phyloP scores from a whole-genome alignment of 176 grass and related monocot genomes.

The Lolium perenne region DNA sequence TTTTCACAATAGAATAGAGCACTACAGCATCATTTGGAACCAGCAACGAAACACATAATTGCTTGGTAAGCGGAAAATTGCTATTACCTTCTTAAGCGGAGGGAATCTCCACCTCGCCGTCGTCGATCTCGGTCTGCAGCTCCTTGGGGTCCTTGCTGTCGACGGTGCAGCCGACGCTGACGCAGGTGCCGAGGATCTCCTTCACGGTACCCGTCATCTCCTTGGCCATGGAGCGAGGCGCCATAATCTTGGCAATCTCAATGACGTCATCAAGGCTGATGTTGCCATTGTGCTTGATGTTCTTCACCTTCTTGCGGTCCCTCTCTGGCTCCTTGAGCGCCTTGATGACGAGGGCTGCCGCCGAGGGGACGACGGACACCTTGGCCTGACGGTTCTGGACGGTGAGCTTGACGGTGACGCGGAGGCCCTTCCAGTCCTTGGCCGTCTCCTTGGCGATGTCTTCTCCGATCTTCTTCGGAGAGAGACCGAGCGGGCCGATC shows the following conservation, averaged over 20 bases:
- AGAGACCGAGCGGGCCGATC: constrained; percentile 79
- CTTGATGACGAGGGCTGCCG: constrained; percentile 82
- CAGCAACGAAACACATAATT: not conserved
- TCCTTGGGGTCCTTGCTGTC: constrained; percentile 82
- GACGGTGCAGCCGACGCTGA: constrained; percentile 71
- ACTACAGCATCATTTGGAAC: not conserved
- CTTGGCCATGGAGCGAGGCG: constrained; percentile 65
- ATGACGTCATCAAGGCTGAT: constrained; percentile 79
- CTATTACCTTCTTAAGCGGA: constrained; percentile 47
- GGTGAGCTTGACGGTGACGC: constrained; percentile 86
- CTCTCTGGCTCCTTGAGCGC: constrained; percentile 78
- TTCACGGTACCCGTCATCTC: constrained; percentile 63
- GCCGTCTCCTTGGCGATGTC: constrained; percentile 91
- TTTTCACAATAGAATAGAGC: not conserved
- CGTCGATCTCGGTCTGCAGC: constrained; percentile 68
- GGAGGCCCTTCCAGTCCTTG: constrained; percentile 87
- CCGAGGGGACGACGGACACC: constrained; percentile 78
- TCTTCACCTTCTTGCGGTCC: constrained; percentile 87
- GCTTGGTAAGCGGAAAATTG: not conserved
- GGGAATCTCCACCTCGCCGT: constrained; percentile 65
- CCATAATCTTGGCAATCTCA: constrained; percentile 69
- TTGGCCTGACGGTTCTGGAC: constrained; percentile 85
- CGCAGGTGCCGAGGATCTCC: constrained; percentile 74
- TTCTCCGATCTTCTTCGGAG: constrained; percentile 82
- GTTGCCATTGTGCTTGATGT: constrained; percentile 79